These are phyloP conservation scores for Verticillium zaregamsianum DNA, from an alignment of 2,329 filamentous ascomycete genomes.

Conservation along the genomic window DNA sequence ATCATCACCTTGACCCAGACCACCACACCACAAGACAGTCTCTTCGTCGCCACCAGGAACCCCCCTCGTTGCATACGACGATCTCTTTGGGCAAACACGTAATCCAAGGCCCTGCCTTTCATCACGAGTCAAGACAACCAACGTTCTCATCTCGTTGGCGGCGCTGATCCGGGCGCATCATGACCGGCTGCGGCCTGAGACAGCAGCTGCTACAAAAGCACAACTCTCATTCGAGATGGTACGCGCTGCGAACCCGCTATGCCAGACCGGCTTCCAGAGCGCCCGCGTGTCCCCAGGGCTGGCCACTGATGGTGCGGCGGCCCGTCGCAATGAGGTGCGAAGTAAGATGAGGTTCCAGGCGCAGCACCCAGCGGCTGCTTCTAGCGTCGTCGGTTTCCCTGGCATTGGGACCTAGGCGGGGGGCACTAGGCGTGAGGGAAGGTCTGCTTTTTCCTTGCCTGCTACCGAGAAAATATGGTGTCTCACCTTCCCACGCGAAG, in stretches of 20 bases:
- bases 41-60: too few species aligned
- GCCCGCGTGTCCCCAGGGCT: background rate
- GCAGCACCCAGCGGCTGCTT: background rate
- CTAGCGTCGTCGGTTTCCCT: background rate
- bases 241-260: background rate
- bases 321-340: background rate
- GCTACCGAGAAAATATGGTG: background rate
- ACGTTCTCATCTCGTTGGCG: too few species aligned
- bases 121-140: too few species aligned
- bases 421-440: background rate
- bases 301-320: background rate
- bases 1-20: too few species aligned
- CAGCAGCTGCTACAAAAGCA: too few species aligned
- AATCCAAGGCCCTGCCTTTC: too few species aligned
- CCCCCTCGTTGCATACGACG: too few species aligned
- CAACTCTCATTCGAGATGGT: too few species aligned
- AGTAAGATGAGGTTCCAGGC: background rate
- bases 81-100: too few species aligned
- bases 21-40: too few species aligned
- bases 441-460: background rate
- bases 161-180: too few species aligned
- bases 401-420: background rate
- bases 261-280: background rate
- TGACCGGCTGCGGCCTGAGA: too few species aligned
- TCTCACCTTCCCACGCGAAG: background rate